These are phyloP conservation scores for Paecilomyces variotii DNA, from an alignment of 2,329 filamentous ascomycete genomes.

Conservation along the genomic window DNA sequence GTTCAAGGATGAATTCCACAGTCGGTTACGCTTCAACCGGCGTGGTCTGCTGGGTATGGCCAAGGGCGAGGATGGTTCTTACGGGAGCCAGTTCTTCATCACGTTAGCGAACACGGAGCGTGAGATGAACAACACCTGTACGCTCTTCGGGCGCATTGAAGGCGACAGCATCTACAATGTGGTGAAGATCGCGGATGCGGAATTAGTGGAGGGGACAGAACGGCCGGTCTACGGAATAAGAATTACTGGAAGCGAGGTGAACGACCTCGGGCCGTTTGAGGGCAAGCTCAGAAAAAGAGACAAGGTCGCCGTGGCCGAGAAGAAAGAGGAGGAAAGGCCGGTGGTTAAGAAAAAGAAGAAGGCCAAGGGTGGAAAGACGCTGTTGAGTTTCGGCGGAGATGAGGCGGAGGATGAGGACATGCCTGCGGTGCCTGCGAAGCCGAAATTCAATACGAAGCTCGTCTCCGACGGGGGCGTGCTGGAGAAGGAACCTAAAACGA, in stretches of 20 bases:
- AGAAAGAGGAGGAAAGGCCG: conserved; percentile 18
- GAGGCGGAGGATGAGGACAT: conserved; percentile 30
- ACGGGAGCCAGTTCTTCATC: conserved; percentile 96
- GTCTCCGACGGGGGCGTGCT: conserved; percentile 26
- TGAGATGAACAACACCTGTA: conserved; percentile 83
- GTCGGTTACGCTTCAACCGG: conserved; percentile 83
- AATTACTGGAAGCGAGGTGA: conserved; percentile 47
- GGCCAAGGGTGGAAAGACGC: conserved; percentile 33
- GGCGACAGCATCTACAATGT: conserved; percentile 96
- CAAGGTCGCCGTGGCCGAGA: conserved; percentile 21
- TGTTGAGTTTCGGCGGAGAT: conserved; percentile 41
- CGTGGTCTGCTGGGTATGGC: conserved; percentile 93
- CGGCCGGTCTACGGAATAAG: conserved; percentile 78
- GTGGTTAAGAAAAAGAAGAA: conserved; percentile 34
- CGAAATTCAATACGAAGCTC: conserved; percentile 42
- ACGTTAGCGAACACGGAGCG: conserved; percentile 72
- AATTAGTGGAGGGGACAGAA: conserved; percentile 70
- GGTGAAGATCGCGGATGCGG: conserved; percentile 83
- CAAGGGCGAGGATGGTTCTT: conserved; percentile 64
- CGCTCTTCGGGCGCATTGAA: conserved; percentile 82
- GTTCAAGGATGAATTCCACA: conserved; percentile 87
- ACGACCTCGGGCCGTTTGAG: conserved; percentile 37
- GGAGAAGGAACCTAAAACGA: conserved; percentile 7
- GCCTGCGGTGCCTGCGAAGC: conserved; percentile 32
- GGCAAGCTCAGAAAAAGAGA: conserved; percentile 38